Base-by-base conservation (phyloP, 257 asterid genomes). In the Solanum pennellii region DNA sequence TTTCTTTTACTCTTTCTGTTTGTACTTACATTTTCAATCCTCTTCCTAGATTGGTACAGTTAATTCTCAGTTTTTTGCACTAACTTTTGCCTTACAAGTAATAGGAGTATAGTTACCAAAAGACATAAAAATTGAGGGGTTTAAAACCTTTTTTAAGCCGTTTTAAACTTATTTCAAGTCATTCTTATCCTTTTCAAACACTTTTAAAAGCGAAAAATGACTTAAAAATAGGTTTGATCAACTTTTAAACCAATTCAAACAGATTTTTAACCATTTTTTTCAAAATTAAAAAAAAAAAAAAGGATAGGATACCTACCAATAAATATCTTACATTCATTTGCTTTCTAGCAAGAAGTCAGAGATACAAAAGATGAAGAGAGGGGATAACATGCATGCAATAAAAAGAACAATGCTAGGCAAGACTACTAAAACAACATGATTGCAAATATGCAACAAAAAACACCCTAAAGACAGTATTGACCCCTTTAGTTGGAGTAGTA, bases 11-110 rank as follows among this genome's bases (percentile, higher is more conserved):
- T 95, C 76, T 96, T 95, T 86, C 89, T 96, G 39, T 86, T 93
- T 90, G 99, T 91, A 45, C 94, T 94, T 65, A 96, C 98, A 12
- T 96, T 95, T 88, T 92, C 97, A 25, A 88, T 96, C 93, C 93
- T 96, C 86, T 95, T 96, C 89, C 96, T 96, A 84, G 98, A 96
- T 92, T 96, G 97, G 98, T 95, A 96, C 88, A 95, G 83, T 82
- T 96, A 90, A 97, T 91, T 89, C 88, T 93, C 96, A 92, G 89
- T 96, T 94, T 94, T 80, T 90, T 93, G 89, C 97, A 92, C 68
- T 93, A 49, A 84, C 84, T 95, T 42, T 87, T 91, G 86, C 96
- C 93, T 94, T 59, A 95, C 95, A 18, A 20, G 0, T 20, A 37
- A 37, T 3, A 25, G 16, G 49, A 74, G 37, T 87, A 29, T 66